Base-by-base conservation (phyloP, 306 rosid genomes). In the Acacia melanoxylon region DNA sequence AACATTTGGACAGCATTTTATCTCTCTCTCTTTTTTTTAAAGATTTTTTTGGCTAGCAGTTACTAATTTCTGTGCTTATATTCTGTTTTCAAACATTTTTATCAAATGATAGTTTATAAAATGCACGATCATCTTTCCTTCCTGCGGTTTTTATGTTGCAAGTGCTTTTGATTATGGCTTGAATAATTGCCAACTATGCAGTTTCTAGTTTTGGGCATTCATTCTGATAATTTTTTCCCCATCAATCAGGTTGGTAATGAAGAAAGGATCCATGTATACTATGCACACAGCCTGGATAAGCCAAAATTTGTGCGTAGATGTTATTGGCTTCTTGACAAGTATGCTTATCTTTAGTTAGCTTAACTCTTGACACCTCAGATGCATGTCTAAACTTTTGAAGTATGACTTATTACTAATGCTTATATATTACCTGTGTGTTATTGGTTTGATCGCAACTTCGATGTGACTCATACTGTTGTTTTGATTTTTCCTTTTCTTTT, bases 321-420 rank as follows among this genome's bases (percentile, higher is more conserved):
- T 87, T 96, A 96, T 85, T 92, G 97, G 98, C 91, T 96, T 51
- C 99, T 96, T 79, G 98, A 96, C 86, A 93, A 96, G 99, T 96
- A 93, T 72, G 99, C 86, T 68, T 65, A 72, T 51, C 83, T 33
- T 48, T 79, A 81, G 70, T 67, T 79, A 40, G 45, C 70, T 67
- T 80, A 71, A n/a, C 78, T 84, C 72, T 86, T 74, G 75, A 75
- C 49, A 13, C 83, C 33, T 22, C 14, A n/a, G 16, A 22, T 78
- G 74, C 59, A 42, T 74, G 46, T 49, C 65, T 16, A 3, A 48
- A 69, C 75, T 79, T 80, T 77, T 79, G 48, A 82, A 33, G 72
- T 75, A 41, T 58, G 78, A 63, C 62, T 37, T 63, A 27, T 49
- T 61, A 56, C 17, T 15, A 11, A 54, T 82, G 69, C 76, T 37